phyloP scores from a whole-genome alignment of 345 rosid genomes.

The Conringia planisiliqua region DNA sequence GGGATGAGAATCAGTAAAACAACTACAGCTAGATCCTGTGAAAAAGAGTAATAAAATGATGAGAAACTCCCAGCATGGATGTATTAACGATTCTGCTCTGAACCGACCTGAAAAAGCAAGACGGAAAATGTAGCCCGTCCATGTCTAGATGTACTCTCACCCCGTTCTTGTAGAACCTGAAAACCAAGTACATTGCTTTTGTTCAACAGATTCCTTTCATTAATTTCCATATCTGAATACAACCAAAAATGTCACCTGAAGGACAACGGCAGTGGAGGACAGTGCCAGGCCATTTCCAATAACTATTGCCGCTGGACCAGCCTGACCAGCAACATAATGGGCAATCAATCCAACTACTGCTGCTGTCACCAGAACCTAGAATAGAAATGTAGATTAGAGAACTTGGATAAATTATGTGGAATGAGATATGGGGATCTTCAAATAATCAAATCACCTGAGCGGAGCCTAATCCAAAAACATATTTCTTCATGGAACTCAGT shows the following conservation, averaged over 20 bases:
- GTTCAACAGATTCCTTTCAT: neutral
- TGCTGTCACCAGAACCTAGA: constrained; percentile 93
- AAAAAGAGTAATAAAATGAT: constrained; percentile 12
- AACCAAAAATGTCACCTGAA: constrained; percentile 56
- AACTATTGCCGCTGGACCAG: constrained; percentile 95
- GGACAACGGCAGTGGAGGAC: constrained; percentile 97
- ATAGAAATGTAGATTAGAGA: constrained; percentile 18
- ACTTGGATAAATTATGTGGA: neutral
- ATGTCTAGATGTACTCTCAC: constrained; percentile 99
- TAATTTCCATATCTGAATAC: constrained; percentile 5
- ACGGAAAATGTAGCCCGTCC: constrained; percentile 99
- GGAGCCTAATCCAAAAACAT: constrained; percentile 96
- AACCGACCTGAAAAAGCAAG: constrained; percentile 87
- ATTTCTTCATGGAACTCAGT: constrained; percentile 98
- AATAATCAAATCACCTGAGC: constrained; percentile 68
- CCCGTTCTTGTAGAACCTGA: constrained; percentile 98
- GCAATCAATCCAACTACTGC: constrained; percentile 75
- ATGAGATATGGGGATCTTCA: neutral
- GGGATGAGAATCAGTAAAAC: constrained; percentile 97
- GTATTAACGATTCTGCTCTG: neutral
- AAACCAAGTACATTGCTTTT: constrained; percentile 15
- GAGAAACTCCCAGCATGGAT: constrained; percentile 12
- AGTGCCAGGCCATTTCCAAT: constrained; percentile 96
- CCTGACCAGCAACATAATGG: constrained; percentile 72
- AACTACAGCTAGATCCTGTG: constrained; percentile 97